These are phyloP conservation scores for Fraxinus platypoda DNA, from an alignment of 305 asterid species.

Conservation along the genomic window DNA sequence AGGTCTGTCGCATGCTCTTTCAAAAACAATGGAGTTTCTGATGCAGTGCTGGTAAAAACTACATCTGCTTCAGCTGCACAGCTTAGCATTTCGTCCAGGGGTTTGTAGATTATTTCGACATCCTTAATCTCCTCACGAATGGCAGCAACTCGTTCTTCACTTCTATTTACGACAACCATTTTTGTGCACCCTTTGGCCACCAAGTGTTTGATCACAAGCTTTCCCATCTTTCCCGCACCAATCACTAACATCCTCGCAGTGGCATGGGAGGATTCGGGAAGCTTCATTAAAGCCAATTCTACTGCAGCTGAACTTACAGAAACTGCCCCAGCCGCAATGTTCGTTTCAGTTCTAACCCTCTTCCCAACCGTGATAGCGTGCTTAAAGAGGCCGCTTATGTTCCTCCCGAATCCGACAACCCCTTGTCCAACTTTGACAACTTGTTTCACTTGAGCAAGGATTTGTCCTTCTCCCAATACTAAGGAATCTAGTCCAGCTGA, in stretches of 20 bases:
- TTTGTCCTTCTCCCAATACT: conserved; percentile 95
- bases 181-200: conserved; percentile 90
- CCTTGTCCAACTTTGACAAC: conserved; percentile 95
- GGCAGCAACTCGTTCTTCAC: conserved; percentile 71
- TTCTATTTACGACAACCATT: conserved; percentile 89
- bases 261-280: conserved; percentile 66
- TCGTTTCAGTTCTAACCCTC: conserved; percentile 89
- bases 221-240: conserved; percentile 99
- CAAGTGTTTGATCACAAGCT: conserved; percentile 94
- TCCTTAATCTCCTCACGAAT: conserved; percentile 76
- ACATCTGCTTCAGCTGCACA: conserved; percentile 81
- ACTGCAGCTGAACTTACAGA: conserved; percentile 99
- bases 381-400: conserved; percentile 93
- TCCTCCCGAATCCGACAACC: conserved; percentile 83
- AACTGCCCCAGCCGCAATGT: conserved; percentile 92
- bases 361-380: conserved; percentile 96
- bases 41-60: conserved; percentile 85
- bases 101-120: conserved; percentile 70
- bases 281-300: conserved; percentile 87
- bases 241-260: conserved; percentile 74
- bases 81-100: conserved; percentile 59
- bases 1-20: conserved; percentile 65
- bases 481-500: conserved; percentile 96
- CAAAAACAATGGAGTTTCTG: conserved; percentile 69
- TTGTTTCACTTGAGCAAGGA: conserved; percentile 96